These are phyloP conservation scores for Hordeum pubiflorum DNA, from an alignment of 202 grass and related monocot genomes.

Conservation along the genomic window DNA sequence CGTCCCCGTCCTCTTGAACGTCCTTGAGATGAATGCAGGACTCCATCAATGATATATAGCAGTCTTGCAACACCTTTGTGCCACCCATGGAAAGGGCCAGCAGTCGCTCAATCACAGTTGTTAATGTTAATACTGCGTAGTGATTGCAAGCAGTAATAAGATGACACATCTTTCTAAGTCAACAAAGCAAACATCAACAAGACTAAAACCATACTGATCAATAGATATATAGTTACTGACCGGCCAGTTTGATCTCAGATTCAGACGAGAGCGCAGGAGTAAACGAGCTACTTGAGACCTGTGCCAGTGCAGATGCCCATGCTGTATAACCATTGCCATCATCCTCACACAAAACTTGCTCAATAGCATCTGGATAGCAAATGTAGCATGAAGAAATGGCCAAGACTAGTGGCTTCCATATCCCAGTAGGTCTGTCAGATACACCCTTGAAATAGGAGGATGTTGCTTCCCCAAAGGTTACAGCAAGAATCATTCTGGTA, in stretches of 20 bases:
- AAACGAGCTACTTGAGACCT: conserved; percentile 56
- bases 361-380: conserved; percentile 61
- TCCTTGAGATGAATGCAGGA: conserved; percentile 60
- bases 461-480: conserved; percentile 44
- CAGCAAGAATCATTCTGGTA: conserved; percentile 38
- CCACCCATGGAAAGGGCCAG: conserved; percentile 30
- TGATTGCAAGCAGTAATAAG: conserved; percentile 11
- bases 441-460: conserved; percentile 49
- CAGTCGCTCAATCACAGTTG: conserved; percentile 44
- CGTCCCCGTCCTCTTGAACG: conserved; percentile 45
- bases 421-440: conserved; percentile 44
- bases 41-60: conserved; percentile 68
- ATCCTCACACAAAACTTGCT: conserved; percentile 40
- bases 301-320: conserved; percentile 57
- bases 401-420: conserved; percentile 65
- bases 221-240: conserved; percentile 30
- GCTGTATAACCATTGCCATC: conserved; percentile 42
- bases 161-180: not conserved
- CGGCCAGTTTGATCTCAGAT: conserved; percentile 73
- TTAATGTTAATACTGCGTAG: conserved; percentile 53
- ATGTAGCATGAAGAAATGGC: conserved; percentile 77
- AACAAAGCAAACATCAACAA: not conserved
- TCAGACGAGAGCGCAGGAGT: conserved; percentile 50
- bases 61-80: conserved; percentile 46
- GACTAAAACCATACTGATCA: not conserved